phyloP scores from a whole-genome alignment of 2,329 filamentous ascomycete species.

The Cladosporium colombiae region DNA sequence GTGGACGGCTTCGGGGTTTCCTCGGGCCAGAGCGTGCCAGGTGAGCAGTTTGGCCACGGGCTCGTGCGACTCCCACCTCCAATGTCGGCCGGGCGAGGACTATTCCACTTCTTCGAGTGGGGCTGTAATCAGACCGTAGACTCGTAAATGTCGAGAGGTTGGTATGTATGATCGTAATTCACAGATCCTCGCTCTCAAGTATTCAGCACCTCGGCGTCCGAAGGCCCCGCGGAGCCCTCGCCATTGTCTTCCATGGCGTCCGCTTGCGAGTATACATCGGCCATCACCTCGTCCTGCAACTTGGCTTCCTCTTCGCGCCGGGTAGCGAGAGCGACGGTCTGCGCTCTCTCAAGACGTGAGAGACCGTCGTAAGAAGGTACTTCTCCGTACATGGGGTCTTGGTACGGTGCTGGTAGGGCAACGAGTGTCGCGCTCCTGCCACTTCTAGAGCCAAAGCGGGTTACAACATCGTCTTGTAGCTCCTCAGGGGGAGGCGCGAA shows the following conservation, averaged over 20 bases:
- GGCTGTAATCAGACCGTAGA: not conserved
- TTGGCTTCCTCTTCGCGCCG: slow-evolving; percentile 8
- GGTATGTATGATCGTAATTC: not conserved
- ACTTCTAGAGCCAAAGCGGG: slow-evolving; percentile 8
- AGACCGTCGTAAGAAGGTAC: slow-evolving; percentile 25
- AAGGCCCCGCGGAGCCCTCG: slow-evolving; percentile 11
- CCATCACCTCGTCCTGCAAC: slow-evolving; percentile 31
- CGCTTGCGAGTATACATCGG: slow-evolving; percentile 26
- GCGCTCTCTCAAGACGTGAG: not conserved
- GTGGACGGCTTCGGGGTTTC: not conserved
- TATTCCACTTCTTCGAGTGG: not conserved
- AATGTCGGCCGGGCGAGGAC: not conserved
- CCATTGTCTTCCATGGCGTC: slow-evolving; percentile 9
- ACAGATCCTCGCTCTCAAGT: slow-evolving; percentile 1
- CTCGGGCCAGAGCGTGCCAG: not conserved
- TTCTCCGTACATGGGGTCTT: slow-evolving; percentile 34
- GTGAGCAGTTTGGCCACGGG: not conserved
- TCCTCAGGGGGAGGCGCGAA: slow-evolving; percentile 80
- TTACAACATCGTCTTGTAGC: slow-evolving; percentile 18
- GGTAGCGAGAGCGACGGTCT: slow-evolving; percentile 1
- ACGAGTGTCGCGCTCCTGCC: slow-evolving; percentile 17
- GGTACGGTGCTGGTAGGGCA: slow-evolving; percentile 27
- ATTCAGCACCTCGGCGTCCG: not conserved
- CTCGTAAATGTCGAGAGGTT: not conserved
- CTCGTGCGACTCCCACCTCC: not conserved